phyloP scores from a whole-genome alignment of 139 green algal genomes.

The Micractinium sp. region DNA sequence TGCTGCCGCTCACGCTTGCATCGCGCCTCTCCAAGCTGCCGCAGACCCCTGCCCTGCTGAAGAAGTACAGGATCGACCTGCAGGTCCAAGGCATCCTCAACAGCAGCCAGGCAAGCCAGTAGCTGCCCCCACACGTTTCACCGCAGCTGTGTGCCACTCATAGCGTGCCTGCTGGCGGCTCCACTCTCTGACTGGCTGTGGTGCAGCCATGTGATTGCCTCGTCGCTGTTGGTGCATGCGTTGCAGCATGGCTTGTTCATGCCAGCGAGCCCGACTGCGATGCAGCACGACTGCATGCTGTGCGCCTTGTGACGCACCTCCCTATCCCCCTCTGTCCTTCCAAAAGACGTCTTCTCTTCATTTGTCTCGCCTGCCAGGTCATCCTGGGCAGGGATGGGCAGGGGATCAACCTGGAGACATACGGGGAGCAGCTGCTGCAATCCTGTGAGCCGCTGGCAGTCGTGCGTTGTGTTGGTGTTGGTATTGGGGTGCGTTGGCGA shows the following conservation, averaged over 20 bases:
- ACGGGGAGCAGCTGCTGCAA: constrained; percentile 21
- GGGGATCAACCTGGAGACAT: constrained; percentile 29
- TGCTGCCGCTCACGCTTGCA: neutral
- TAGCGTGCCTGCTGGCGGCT: neutral
- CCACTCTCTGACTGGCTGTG: too few relatives aligned
- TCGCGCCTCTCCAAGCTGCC: neutral
- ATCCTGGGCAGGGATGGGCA: constrained; percentile 27
- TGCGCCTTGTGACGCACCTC: too few relatives aligned
- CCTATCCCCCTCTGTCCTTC: too few relatives aligned
- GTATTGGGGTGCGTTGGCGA: neutral
- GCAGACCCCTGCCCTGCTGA: constrained; percentile 53
- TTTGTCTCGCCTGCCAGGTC: neutral
- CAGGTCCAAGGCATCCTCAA: constrained; percentile 66
- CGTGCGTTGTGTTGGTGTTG: neutral
- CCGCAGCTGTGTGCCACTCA: too few relatives aligned
- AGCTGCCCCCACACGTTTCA: too few relatives aligned
- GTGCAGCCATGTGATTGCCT: too few relatives aligned
- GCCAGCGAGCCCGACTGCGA: too few relatives aligned
- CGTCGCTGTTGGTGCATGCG: too few relatives aligned
- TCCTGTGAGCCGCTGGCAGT: constrained; percentile 8
- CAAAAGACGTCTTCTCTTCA: too few relatives aligned
- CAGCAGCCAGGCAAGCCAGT: constrained; percentile 34
- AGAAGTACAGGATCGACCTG: constrained; percentile 67
- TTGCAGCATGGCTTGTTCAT: too few relatives aligned
- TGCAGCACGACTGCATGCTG: too few relatives aligned